Evolutionary conservation across 1,284 basidiomycete species (phyloP), one percentile per base, ranked within the genome.

Genomic region (Irpex rosettiformis): DNA sequence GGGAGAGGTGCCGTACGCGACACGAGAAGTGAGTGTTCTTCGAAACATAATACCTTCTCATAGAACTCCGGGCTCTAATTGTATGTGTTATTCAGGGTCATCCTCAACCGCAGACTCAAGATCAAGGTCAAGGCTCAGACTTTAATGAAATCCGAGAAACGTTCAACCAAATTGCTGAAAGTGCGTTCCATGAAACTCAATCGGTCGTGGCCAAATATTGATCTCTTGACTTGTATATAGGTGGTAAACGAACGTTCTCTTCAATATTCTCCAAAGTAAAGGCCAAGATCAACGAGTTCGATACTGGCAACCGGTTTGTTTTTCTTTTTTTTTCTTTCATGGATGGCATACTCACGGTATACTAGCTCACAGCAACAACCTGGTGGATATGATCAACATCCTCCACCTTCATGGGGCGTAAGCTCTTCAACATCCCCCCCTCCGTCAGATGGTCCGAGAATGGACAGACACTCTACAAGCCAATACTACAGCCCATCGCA

Each of bases 281-380:
- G 67, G 83, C 88, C 7, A 92, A 91, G 79, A 84, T 91, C 63
- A 85, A 88, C 66, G 91, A 92, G 65, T 84, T 84, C 61, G 88
- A 92, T 40, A 81, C 84, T 62, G 58, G 61, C 33, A n/a, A 11
- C 16, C 64, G 68, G 72, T 74, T 33, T 7, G 68, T 59, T 43
- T 37, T 48, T 51, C 16, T 37, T 4, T 27, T 40, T 11, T 43
- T 58, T 8, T 48, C 25, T 11, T 13, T 13, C 22, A n/a, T n/a
- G n/a, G n/a, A n/a, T n/a, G n/a, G n/a, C n/a, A n/a, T n/a, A n/a
- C n/a, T n/a, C n/a, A n/a, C n/a, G n/a, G n/a, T n/a, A n/a, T n/a
- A n/a, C n/a, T n/a, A n/a, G n/a, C n/a, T n/a, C n/a, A n/a, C n/a
- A n/a, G n/a, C 33, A 40, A 40, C 33, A 40, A 40, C 33, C 33